Evolutionary conservation across 176 grass and related monocot genomes (phyloP).

Genomic region (Otatea glauca): DNA sequence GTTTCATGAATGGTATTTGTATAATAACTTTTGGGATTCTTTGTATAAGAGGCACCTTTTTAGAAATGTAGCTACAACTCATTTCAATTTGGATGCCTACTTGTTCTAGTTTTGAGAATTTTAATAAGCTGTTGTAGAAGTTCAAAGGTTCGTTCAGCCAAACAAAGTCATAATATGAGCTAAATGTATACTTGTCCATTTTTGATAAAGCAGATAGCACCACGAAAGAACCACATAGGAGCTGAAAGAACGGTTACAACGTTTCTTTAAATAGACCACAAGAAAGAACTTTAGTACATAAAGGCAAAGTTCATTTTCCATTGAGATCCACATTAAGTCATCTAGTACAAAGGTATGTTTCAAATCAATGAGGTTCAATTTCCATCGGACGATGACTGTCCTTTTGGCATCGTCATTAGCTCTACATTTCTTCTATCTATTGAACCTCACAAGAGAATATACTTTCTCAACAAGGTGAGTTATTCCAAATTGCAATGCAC

Average conservation of each 20-base stretch:
- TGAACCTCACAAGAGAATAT: too few relatives aligned
- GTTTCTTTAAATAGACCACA: background rate
- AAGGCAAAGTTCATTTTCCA: background rate
- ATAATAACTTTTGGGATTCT: background rate
- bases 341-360: background rate
- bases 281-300: background rate
- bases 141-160: too few relatives aligned
- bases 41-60: background rate
- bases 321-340: conserved; percentile 2
- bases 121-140: too few relatives aligned
- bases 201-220: background rate
- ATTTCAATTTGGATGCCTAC: background rate
- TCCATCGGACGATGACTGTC: too few relatives aligned
- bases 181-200: too few relatives aligned
- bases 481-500: background rate
- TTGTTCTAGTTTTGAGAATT: background rate
- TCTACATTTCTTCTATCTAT: background rate
- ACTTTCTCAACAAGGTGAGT: too few relatives aligned
- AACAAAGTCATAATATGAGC: too few relatives aligned
- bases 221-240: background rate
- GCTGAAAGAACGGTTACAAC: too few relatives aligned
- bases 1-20: background rate
- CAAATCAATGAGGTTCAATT: background rate
- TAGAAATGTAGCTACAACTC: background rate
- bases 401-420: background rate